Evolutionary conservation across 2,329 filamentous ascomycete species (phyloP).

Genomic region (Elsinoe necatrix): DNA sequence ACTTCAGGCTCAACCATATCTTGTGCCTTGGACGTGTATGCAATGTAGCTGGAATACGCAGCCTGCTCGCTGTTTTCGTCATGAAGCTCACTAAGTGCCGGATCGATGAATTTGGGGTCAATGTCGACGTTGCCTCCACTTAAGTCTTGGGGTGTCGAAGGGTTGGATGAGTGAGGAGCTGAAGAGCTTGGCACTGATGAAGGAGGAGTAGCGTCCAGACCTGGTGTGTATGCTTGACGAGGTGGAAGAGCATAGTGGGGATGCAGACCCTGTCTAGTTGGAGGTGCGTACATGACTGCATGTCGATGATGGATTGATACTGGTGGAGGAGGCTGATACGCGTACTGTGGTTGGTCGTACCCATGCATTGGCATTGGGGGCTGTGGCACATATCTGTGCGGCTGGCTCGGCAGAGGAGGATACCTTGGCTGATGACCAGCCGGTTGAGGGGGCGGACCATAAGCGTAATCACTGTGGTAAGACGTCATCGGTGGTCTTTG

Average conservation of each 20-base stretch:
- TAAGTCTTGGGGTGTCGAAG: constrained; percentile 35
- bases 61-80: constrained; percentile 31
- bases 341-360: constrained; percentile 25
- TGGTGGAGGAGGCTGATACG: constrained; percentile 22
- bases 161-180: constrained; percentile 31
- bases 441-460: neutral
- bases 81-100: constrained; percentile 25
- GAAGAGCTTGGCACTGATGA: constrained; percentile 38
- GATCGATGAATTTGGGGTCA: constrained; percentile 23
- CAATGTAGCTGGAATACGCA: constrained; percentile 30
- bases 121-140: constrained; percentile 30
- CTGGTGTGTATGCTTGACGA: constrained; percentile 28
- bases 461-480: constrained; percentile 26
- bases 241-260: constrained; percentile 17
- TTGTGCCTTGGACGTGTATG: constrained; percentile 25
- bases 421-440: neutral
- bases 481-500: constrained; percentile 22
- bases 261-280: neutral
- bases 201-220: constrained; percentile 33
- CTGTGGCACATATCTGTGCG: constrained; percentile 23
- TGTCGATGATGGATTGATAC: constrained; percentile 21
- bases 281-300: constrained; percentile 11
- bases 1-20: neutral
- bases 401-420: constrained; percentile 16
- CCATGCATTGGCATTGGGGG: constrained; percentile 21